Evolutionary conservation across 257 asterid species (phyloP).

Genomic region (Solanum bukasovii): DNA sequence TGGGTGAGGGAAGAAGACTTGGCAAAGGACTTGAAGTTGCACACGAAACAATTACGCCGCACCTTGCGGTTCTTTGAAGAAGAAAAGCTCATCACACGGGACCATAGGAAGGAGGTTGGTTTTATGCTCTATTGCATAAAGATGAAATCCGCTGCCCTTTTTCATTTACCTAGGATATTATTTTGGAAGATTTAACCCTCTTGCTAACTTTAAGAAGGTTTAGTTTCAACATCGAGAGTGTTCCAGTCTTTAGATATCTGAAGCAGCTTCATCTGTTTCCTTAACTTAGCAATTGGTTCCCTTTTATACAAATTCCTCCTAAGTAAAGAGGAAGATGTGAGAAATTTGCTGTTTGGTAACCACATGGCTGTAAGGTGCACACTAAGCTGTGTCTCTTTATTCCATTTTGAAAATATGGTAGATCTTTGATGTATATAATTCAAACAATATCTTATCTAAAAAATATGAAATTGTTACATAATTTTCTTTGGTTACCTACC

Average conservation of each 20-base stretch:
- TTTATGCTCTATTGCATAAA: slow-evolving; percentile 12
- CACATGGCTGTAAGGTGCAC: neutral
- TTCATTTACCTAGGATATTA: neutral
- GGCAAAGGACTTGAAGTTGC: slow-evolving; percentile 96
- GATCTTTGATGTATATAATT: neutral
- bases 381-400: neutral
- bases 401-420: neutral
- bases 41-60: slow-evolving; percentile 92
- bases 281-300: neutral
- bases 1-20: slow-evolving; percentile 98
- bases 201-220: neutral
- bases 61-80: slow-evolving; percentile 89
- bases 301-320: neutral
- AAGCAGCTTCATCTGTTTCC: neutral
- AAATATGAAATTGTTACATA: neutral
- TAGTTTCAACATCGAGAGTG: neutral
- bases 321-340: neutral
- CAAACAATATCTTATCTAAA: neutral
- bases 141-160: neutral
- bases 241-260: neutral
- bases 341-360: neutral
- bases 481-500: neutral
- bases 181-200: neutral
- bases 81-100: slow-evolving; percentile 85
- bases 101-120: slow-evolving; percentile 91